Evolutionary conservation across 2,329 filamentous ascomycete genomes (phyloP).

Genomic region (Zasmidium angulare): DNA sequence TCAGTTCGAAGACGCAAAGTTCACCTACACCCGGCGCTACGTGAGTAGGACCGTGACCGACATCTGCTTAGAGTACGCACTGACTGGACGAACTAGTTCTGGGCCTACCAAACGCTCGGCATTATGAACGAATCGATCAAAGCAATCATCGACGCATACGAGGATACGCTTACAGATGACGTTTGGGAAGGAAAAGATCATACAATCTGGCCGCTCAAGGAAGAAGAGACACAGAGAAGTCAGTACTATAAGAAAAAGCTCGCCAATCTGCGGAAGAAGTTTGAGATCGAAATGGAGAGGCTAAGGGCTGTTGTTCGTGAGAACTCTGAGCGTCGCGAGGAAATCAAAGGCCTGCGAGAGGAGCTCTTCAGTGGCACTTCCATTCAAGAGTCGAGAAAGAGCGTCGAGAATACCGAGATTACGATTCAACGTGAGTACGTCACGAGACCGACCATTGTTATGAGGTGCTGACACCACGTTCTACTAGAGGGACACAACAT

Average conservation of each 20-base stretch:
- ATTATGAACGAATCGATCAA: conserved; percentile 61
- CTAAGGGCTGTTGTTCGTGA: conserved; percentile 48
- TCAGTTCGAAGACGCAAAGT: conserved; percentile 61
- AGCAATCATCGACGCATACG: conserved; percentile 57
- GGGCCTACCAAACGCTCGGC: conserved; percentile 61
- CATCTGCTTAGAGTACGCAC: too few relatives aligned
- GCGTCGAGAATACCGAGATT: conserved; percentile 55
- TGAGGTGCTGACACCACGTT: conserved; percentile 1
- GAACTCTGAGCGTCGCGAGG: conserved; percentile 50
- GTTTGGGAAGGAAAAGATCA: conserved; percentile 59
- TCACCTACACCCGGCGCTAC: conserved; percentile 62
- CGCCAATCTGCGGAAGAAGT: conserved; percentile 47
- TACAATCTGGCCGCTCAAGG: conserved; percentile 56
- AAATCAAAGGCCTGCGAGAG: conserved; percentile 58
- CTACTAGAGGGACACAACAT: conserved; percentile 58
- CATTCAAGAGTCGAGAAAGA: conserved; percentile 61
- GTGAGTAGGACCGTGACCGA: not conserved
- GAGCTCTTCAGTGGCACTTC: conserved; percentile 64
- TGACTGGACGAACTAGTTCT: conserved; percentile 52
- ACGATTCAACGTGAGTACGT: conserved; percentile 44
- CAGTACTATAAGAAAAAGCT: conserved; percentile 52
- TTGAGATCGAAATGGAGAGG: conserved; percentile 55
- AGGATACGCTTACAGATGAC: conserved; percentile 58
- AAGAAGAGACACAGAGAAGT: conserved; percentile 47
- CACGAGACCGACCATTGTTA: not conserved